phyloP scores from a whole-genome alignment of 2,329 filamentous ascomycete species.

The Colletotrichum acutatum region DNA sequence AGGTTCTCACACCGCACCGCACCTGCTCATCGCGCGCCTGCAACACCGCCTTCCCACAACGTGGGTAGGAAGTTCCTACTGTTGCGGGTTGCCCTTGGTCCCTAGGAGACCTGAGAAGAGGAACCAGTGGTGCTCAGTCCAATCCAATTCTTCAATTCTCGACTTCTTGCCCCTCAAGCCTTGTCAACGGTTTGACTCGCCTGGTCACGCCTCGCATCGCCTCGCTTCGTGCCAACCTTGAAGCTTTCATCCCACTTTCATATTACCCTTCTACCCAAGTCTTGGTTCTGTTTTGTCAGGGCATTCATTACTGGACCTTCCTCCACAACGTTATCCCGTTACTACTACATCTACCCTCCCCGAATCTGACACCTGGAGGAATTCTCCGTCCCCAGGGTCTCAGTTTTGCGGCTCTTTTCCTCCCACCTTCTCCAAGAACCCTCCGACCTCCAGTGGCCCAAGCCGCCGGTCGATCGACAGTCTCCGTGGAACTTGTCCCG shows the following conservation, averaged over 20 bases:
- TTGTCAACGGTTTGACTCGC: slow-evolving; percentile 21
- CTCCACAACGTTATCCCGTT: not conserved
- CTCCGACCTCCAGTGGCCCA: not conserved
- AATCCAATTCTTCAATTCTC: not conserved
- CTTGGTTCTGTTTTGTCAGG: not conserved
- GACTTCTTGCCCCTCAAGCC: slow-evolving; percentile 1
- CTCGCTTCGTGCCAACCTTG: not conserved
- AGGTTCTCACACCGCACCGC: slow-evolving; percentile 31
- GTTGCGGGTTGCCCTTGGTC: slow-evolving; percentile 7
- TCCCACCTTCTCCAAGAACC: not conserved
- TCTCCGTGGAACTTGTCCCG: not conserved
- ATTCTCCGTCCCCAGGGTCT: slow-evolving; percentile 8
- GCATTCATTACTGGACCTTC: slow-evolving; percentile 18
- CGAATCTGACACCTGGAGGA: not conserved
- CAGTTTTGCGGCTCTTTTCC: slow-evolving; percentile 28
- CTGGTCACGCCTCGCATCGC: slow-evolving; percentile 3
- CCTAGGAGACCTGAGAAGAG: not conserved
- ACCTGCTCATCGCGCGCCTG: slow-evolving; percentile 24
- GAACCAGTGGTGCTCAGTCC: slow-evolving; percentile 2
- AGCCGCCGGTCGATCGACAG: not conserved
- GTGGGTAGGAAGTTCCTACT: not conserved
- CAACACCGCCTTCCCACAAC: slow-evolving; percentile 30
- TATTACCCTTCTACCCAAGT: not conserved
- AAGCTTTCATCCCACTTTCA: slow-evolving; percentile 5
- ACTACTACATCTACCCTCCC: slow-evolving; percentile 23